Percentiles rank a stretch among this genome's conserved stretches.
Conservation (phyloP, 371 early-diverging fungal species). For the Phascolomyces articulosus region DNA sequence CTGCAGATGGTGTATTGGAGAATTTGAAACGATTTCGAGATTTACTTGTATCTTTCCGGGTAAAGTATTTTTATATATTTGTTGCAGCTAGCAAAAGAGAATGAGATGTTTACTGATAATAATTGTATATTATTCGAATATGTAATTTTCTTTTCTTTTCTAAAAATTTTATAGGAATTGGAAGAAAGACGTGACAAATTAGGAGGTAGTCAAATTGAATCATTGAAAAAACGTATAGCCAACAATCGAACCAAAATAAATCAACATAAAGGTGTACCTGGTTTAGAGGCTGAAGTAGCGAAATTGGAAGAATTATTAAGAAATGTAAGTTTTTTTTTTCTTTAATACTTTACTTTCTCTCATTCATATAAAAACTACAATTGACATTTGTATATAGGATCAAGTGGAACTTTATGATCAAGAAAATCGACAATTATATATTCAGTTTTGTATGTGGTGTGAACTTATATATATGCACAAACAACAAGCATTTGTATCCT, state of each 20-base stretch:
- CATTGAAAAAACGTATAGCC: conserved; percentile 33
- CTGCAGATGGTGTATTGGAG: conserved; percentile 63
- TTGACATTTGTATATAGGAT: conserved; percentile 88
- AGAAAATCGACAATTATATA: conserved; percentile 35
- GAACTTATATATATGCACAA: conserved; percentile 53
- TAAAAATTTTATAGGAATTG: conserved; percentile 23
- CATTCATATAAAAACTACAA: no score
- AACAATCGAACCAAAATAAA: conserved; percentile 39
- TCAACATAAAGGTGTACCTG: conserved; percentile 50
- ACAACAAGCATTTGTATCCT: conserved; percentile 58
- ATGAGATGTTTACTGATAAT: no score
- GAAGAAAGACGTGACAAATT: conserved; percentile 33
- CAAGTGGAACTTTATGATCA: conserved; percentile 84
- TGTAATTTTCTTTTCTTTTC: conserved; percentile 28
- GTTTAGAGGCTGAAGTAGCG: conserved; percentile 45
- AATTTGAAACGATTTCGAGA: conserved; percentile 73
- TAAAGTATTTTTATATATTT: conserved; percentile 21
- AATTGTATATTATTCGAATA: neutral
- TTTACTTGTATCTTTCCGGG: conserved; percentile 64
- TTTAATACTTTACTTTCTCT: no score
- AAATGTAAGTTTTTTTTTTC: conserved; percentile 24
- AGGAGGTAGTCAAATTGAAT: conserved; percentile 41
- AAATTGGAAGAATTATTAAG: conserved; percentile 38
- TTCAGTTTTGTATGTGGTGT: conserved; percentile 45
- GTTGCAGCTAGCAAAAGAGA: no score